phyloP scores from a whole-genome alignment of 306 rosid genomes.

The Pueraria montana region DNA sequence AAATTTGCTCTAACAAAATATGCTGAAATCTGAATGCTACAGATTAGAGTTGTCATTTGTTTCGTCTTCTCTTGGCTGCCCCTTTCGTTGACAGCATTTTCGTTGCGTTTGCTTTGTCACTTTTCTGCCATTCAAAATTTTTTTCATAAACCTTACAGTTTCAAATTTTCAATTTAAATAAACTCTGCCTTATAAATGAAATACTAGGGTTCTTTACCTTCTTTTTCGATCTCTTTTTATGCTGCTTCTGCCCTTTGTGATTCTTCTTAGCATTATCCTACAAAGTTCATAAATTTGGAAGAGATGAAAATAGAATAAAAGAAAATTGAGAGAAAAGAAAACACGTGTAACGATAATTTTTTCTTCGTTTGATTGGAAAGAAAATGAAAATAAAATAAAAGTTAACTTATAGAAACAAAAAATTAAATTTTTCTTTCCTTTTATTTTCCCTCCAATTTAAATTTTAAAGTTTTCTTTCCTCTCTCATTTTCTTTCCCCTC shows the following conservation, averaged over 20 bases:
- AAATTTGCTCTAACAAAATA: constrained; percentile 29
- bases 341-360: no score
- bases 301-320: no score
- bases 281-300: constrained; percentile 19
- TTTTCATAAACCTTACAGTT: constrained; percentile 16
- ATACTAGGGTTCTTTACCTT: constrained; percentile 57
- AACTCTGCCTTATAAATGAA: constrained; percentile 10
- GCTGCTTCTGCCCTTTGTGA: constrained; percentile 47
- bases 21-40: background rate
- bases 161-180: constrained; percentile 16
- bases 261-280: constrained; percentile 60
- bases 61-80: constrained; percentile 61
- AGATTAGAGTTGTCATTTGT: constrained; percentile 46
- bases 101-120: constrained; percentile 34
- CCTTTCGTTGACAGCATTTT: constrained; percentile 48
- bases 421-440: no score
- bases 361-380: no score
- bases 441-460: no score
- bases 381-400: no score
- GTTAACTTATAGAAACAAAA: no score
- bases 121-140: constrained; percentile 62
- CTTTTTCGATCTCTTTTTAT: constrained; percentile 54
- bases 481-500: no score
- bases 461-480: no score
- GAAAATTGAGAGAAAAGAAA: no score